These are phyloP conservation scores for Amanita inopinata DNA, from an alignment of 768 basidiomycete species.

Conservation along the genomic window DNA sequence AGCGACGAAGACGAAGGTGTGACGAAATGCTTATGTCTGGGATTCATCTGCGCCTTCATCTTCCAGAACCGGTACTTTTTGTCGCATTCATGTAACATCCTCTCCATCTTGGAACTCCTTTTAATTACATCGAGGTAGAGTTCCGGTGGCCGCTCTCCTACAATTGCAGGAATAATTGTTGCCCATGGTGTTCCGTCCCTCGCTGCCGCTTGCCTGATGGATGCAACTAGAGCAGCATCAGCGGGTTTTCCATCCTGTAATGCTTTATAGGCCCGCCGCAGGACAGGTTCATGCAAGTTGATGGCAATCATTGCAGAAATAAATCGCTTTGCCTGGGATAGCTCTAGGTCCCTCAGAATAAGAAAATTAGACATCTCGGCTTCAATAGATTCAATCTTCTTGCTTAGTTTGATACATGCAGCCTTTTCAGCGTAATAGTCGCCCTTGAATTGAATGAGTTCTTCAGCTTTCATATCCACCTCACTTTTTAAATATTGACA, in stretches of 20 bases:
- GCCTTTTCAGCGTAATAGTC: neutral
- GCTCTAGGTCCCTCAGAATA: neutral
- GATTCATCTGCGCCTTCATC: constrained; percentile 3
- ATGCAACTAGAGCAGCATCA: neutral
- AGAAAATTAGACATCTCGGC: neutral
- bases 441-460: neutral
- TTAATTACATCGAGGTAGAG: neutral
- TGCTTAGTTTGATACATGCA: neutral
- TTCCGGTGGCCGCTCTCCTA: neutral
- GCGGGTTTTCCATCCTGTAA: neutral
- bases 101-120: neutral
- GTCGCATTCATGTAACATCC: neutral
- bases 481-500: neutral
- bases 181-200: constrained; percentile 1
- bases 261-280: neutral
- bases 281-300: constrained; percentile 1
- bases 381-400: neutral
- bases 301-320: neutral
- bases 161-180: neutral
- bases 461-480: neutral
- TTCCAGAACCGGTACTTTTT: constrained; percentile 3
- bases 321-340: neutral
- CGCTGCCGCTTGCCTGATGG: neutral
- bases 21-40: neutral
- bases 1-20: constrained; percentile 4